A percentile compares a stretch with the other conserved stretches of the same genome.
Evolutionary conservation across 2,329 filamentous ascomycete species (phyloP).

Genomic region (Aspergillus melleus): DNA sequence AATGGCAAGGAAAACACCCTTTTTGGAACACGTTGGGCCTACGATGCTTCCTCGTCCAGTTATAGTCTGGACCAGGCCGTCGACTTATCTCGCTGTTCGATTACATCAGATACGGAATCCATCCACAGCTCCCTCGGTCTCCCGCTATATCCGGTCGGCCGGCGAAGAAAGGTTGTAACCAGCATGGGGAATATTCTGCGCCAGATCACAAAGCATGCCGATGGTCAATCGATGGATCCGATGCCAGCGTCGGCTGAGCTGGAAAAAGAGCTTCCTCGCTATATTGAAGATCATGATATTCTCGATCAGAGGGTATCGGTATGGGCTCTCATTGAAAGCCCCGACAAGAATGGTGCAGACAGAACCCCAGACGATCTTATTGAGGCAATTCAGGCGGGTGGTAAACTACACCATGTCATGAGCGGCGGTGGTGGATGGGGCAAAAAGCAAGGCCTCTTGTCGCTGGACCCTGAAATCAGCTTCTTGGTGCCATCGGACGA

Average conservation of each 20-base stretch:
- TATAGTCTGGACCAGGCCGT: constrained; percentile 27
- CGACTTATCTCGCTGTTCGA: constrained; percentile 34
- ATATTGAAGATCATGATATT: constrained; percentile 40
- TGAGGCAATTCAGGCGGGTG: constrained; percentile 31
- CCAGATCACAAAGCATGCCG: constrained; percentile 37
- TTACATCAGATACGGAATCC: constrained; percentile 21
- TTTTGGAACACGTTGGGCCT: constrained; percentile 37
- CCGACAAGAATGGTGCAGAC: constrained; percentile 14
- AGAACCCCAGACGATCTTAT: constrained; percentile 24
- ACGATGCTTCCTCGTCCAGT: constrained; percentile 19
- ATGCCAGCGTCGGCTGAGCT: constrained; percentile 44
- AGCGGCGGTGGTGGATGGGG: constrained; percentile 48
- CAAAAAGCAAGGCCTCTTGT: constrained; percentile 47
- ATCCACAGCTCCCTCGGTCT: constrained; percentile 26
- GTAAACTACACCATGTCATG: constrained; percentile 43
- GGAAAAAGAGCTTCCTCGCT: constrained; percentile 42
- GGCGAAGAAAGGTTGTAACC: constrained; percentile 38
- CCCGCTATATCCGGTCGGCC: constrained; percentile 38
- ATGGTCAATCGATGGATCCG: constrained; percentile 25
- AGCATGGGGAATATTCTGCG: constrained; percentile 47
- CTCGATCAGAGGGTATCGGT: constrained; percentile 40
- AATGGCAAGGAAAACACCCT: constrained; percentile 45
- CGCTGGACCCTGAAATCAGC: constrained; percentile 41
- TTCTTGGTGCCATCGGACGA: constrained; percentile 23
- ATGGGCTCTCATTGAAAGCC: constrained; percentile 41